phyloP scores from a whole-genome alignment of 176 grass and related monocot species.

The Phoenix roebelenii region DNA sequence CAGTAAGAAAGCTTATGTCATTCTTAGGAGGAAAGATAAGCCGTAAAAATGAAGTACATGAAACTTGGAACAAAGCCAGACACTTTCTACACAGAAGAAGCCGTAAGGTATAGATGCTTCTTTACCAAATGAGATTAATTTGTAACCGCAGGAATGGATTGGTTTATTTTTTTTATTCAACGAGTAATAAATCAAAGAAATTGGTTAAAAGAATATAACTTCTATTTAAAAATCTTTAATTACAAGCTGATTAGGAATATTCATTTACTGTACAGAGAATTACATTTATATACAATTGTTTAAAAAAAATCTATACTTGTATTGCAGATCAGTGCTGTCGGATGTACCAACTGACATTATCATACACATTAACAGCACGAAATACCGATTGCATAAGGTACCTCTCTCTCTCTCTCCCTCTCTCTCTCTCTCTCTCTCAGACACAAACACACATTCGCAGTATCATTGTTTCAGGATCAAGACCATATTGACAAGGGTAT shows the following conservation, averaged over 20 bases:
- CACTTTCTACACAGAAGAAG: slow-evolving; percentile 81
- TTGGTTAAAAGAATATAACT: too few species aligned
- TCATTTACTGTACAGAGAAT: too few species aligned
- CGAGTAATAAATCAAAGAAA: too few species aligned
- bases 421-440: neutral
- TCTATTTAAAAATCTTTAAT: too few species aligned
- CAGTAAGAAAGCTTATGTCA: slow-evolving; percentile 23
- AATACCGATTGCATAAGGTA: slow-evolving; percentile 95
- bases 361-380: slow-evolving; percentile 85
- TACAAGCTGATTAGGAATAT: too few species aligned
- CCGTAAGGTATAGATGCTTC: slow-evolving; percentile 46
- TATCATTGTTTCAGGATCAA: too few species aligned
- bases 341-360: slow-evolving; percentile 84
- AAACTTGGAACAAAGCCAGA: slow-evolving; percentile 92
- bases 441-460: too few species aligned
- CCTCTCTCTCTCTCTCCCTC: neutral
- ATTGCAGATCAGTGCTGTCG: slow-evolving; percentile 70
- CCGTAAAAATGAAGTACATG: slow-evolving; percentile 81
- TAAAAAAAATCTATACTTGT: neutral
- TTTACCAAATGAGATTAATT: neutral
- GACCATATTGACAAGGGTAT: too few species aligned
- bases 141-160: too few species aligned
- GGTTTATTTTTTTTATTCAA: too few species aligned
- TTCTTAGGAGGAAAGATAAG: slow-evolving; percentile 14
- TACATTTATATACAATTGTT: neutral